Conservation (phyloP, 1,284 basidiomycete species). For the Trichosporon sp. region DNA sequence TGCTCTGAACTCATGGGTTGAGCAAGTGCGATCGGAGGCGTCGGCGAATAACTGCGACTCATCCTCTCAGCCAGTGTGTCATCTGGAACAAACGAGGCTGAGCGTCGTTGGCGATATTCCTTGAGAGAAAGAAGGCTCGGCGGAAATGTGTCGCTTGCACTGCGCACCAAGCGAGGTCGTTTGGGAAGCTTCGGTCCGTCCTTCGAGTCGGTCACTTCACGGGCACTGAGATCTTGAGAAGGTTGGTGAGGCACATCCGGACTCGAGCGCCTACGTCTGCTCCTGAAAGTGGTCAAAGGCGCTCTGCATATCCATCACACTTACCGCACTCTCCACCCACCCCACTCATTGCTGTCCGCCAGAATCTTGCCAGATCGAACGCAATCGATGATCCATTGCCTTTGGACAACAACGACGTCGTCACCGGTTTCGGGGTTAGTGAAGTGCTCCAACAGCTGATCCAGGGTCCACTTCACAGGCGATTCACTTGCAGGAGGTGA, state of each 20-base stretch:
- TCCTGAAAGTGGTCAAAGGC: neutral
- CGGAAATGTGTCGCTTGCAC: neutral
- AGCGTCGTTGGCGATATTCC: neutral
- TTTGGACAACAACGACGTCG: slow-evolving; percentile 8
- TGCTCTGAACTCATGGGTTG: too few relatives aligned
- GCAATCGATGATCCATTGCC: slow-evolving; percentile 12
- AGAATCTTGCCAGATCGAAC: neutral
- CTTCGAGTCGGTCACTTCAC: neutral
- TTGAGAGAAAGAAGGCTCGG: neutral
- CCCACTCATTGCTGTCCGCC: slow-evolving; percentile 1
- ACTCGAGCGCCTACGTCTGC: neutral
- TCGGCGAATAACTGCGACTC: neutral
- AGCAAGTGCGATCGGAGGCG: neutral
- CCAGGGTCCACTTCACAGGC: slow-evolving; percentile 13
- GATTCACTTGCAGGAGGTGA: neutral
- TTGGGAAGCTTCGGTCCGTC: neutral
- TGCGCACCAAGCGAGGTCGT: neutral
- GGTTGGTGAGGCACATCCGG: neutral
- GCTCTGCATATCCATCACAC: neutral
- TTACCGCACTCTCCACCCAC: slow-evolving; percentile 19
- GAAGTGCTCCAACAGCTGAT: slow-evolving; percentile 21
- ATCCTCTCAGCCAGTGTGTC: neutral
- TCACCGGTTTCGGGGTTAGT: neutral
- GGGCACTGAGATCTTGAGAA: too few relatives aligned
- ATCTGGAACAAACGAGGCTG: neutral